A percentile compares a stretch with the other conserved stretches of the same genome.
Evolutionary conservation across 164 flowering plant species (phyloP).

Genomic region (Dillenia turbinata): DNA sequence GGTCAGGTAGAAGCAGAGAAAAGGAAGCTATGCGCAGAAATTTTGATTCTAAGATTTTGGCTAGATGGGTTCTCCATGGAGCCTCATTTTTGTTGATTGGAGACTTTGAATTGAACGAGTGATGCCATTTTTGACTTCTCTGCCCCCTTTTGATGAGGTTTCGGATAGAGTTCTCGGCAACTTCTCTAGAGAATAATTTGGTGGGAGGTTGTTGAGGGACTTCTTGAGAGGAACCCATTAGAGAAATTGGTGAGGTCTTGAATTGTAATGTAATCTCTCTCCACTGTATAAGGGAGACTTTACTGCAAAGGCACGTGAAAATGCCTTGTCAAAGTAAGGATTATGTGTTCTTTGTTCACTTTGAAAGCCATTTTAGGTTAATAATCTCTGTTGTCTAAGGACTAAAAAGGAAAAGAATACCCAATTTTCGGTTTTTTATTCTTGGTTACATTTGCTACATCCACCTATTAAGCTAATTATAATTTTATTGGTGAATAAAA

Average conservation of each 20-base stretch:
- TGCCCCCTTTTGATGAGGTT: slow-evolving; percentile 30
- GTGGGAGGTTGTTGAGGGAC: slow-evolving; percentile 4
- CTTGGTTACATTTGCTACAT: no score
- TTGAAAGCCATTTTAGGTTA: slow-evolving; percentile 3
- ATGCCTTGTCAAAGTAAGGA: slow-evolving; percentile 2
- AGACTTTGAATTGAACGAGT: slow-evolving; percentile 6
- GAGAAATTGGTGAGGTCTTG: not conserved
- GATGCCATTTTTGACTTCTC: slow-evolving; percentile 32
- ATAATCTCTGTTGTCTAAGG: no score
- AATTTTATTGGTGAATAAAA: no score
- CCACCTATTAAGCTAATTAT: no score
- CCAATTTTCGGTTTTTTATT: no score
- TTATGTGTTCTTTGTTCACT: slow-evolving; percentile 15
- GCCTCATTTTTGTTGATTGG: not conserved
- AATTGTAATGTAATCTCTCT: not conserved
- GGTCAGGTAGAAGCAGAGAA: slow-evolving; percentile 39
- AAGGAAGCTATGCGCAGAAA: slow-evolving; percentile 24
- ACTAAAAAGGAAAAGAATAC: no score
- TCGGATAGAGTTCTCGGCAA: slow-evolving; percentile 32
- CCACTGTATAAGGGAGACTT: not conserved
- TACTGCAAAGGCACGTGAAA: slow-evolving; percentile 9
- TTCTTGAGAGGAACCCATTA: slow-evolving; percentile 14
- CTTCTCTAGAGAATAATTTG: slow-evolving; percentile 13
- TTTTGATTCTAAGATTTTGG: slow-evolving; percentile 46
- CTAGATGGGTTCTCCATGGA: slow-evolving; percentile 43